phyloP scores from a whole-genome alignment of 2,329 filamentous ascomycete species.

The Neonectria magnoliae region DNA sequence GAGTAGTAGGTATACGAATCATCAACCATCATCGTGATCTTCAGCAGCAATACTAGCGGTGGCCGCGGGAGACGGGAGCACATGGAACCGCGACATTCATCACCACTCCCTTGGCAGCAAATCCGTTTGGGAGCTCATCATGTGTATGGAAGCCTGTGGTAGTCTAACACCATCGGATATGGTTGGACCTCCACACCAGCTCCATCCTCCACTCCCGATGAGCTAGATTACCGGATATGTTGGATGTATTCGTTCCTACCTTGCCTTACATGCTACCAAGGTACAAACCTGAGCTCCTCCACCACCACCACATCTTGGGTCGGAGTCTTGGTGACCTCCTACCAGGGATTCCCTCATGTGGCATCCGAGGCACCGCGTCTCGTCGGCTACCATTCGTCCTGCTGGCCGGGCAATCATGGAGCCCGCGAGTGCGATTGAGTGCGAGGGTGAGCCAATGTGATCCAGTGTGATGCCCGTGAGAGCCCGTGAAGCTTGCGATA shows the following conservation, averaged over 20 bases:
- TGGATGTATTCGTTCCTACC: not conserved
- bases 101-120: slow-evolving; percentile 14
- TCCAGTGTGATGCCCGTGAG: not conserved
- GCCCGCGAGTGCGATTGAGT: slow-evolving; percentile 27
- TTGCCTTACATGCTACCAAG: slow-evolving; percentile 4
- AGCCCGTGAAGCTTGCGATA: slow-evolving; percentile 33
- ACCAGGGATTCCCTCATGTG: slow-evolving; percentile 38
- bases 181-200: slow-evolving; percentile 21
- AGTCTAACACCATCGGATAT: slow-evolving; percentile 11
- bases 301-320: slow-evolving; percentile 12
- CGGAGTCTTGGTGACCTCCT: not conserved
- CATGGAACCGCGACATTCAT: slow-evolving; percentile 22
- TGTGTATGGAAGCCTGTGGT: slow-evolving; percentile 9
- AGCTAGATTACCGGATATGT: slow-evolving; percentile 20
- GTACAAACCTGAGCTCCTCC: slow-evolving; percentile 21
- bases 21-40: slow-evolving; percentile 14
- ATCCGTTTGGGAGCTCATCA: not conserved
- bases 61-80: slow-evolving; percentile 19
- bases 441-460: slow-evolving; percentile 6
- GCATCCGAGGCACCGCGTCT: slow-evolving; percentile 38
- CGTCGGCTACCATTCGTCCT: slow-evolving; percentile 35
- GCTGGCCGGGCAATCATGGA: slow-evolving; percentile 32
- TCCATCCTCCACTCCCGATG: slow-evolving; percentile 23
- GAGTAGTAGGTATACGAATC: slow-evolving; percentile 4
- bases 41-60: slow-evolving; percentile 20